Conservation (phyloP, 768 basidiomycete species). For the Strobilomyces confusus region DNA sequence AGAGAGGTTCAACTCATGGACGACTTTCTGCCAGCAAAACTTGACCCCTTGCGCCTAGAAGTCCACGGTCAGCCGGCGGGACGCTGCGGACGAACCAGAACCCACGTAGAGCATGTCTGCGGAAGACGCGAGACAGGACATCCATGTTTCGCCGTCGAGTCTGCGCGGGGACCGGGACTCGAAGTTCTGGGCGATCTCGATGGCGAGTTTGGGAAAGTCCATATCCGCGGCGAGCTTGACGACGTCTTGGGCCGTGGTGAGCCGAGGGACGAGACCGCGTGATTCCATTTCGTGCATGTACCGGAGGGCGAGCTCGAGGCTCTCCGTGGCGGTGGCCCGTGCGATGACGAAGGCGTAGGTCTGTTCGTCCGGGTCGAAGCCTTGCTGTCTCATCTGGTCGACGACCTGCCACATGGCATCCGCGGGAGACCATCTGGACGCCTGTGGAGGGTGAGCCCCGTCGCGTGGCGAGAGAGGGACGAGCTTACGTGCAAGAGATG, state of each 20-base stretch:
- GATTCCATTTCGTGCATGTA: slow-evolving; percentile 56
- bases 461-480: background rate
- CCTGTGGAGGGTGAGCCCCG: slow-evolving; percentile 34
- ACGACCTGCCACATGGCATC: slow-evolving; percentile 46
- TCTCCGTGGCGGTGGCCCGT: slow-evolving; percentile 41
- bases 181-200: slow-evolving; percentile 63
- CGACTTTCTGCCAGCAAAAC: slow-evolving; percentile 57
- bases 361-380: slow-evolving; percentile 45
- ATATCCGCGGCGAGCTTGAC: slow-evolving; percentile 50
- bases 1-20: slow-evolving; percentile 45
- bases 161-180: slow-evolving; percentile 53
- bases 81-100: slow-evolving; percentile 3
- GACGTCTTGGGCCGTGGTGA: slow-evolving; percentile 47
- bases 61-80: background rate
- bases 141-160: slow-evolving; percentile 56
- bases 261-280: slow-evolving; percentile 46
- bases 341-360: slow-evolving; percentile 55
- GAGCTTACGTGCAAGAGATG: slow-evolving; percentile 53
- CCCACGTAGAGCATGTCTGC: slow-evolving; percentile 68
- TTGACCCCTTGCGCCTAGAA: slow-evolving; percentile 63
- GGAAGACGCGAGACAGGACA: slow-evolving; percentile 60
- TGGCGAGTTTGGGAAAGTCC: slow-evolving; percentile 60
- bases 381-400: slow-evolving; percentile 49
- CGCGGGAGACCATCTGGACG: slow-evolving; percentile 38
- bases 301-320: slow-evolving; percentile 65